A percentile compares a stretch with the other conserved stretches of the same genome.
These are phyloP conservation scores for Alternaria triticina DNA, from an alignment of 2,329 filamentous ascomycete genomes.

Conservation along the genomic window DNA sequence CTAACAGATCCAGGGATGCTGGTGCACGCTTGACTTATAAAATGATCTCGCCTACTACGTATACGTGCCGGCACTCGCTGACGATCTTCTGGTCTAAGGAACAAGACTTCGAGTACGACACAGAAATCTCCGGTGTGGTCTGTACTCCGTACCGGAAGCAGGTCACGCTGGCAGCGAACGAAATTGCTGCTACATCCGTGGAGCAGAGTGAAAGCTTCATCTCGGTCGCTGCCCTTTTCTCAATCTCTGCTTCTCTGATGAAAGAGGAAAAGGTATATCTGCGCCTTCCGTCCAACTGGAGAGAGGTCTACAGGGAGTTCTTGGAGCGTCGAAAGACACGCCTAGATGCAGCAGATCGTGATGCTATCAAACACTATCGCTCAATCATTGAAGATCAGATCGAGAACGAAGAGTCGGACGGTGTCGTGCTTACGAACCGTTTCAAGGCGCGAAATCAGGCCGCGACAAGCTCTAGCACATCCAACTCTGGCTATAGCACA, in stretches of 20 bases:
- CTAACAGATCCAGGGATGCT: conserved; percentile 64
- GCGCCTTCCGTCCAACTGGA: conserved; percentile 79
- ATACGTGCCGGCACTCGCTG: conserved; percentile 77
- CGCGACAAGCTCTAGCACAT: conserved; percentile 29
- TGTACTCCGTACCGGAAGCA: conserved; percentile 54
- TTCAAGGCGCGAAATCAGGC: conserved; percentile 62
- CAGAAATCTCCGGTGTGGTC: conserved; percentile 51
- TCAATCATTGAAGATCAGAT: conserved; percentile 71
- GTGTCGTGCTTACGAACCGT: conserved; percentile 74
- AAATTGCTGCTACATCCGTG: conserved; percentile 73
- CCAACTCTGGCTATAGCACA: conserved; percentile 41
- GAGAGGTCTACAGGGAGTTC: conserved; percentile 85
- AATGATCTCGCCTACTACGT: conserved; percentile 73
- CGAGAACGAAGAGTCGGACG: conserved; percentile 60
- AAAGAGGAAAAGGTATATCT: conserved; percentile 88
- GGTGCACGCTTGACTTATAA: conserved; percentile 71
- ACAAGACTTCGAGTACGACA: conserved; percentile 61
- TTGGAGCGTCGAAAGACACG: conserved; percentile 72
- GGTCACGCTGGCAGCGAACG: conserved; percentile 74
- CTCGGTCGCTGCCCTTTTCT: conserved; percentile 81
- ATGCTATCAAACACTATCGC: conserved; percentile 70
- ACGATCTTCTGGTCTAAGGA: conserved; percentile 80
- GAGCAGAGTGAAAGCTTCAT: conserved; percentile 88
- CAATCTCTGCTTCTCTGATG: conserved; percentile 75
- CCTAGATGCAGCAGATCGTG: conserved; percentile 73